Base-by-base conservation (phyloP, 176 grass and related monocot species). In the Musa itinerans region DNA sequence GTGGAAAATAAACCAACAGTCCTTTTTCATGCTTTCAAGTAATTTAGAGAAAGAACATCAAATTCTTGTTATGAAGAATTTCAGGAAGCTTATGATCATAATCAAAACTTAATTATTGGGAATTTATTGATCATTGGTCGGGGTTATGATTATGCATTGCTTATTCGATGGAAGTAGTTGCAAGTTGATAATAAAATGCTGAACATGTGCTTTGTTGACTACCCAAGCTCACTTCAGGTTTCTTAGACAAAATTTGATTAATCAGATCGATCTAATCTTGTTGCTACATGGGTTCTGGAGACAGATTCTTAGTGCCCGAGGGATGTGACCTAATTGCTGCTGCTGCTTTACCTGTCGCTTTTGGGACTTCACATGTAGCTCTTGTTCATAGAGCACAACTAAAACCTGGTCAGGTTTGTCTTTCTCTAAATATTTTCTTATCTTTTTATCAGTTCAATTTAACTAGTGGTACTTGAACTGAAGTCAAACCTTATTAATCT, bases 271-370 rank as follows among this genome's bases (percentile, higher is more conserved):
- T 87, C 56, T 69, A 53, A 34, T 1, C 2, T 16, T 62, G 0
- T 26, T 70, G 53, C 70, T 51, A 77, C 84, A 52, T 49, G 72
- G 72, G 22, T 80, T 27, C 9, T n/a, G 79, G 54, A 69, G 53
- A 79, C 86, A 97, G 90, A 52, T 91, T 85, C 71, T 52, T 74
- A 68, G 90, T 98, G 66, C 94, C 90, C 82, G 88, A 98, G 66
- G 90, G 90, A 75, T 98, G 90, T 50, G 94, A 98, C 53, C 72
- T 98, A 53, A 82, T 98, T 34, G 53, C 82, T 50, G 94, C 86
- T 90, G 94, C 84, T 80, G 94, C 94, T 74, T 79, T 97, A 56
- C 84, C 94, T 85, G 90, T 97, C 76, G 88, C 83, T 82, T 97
- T 85, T 83, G 94, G 90, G 17, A 93, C 94, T 84, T 93, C 90